Evolutionary conservation across 768 basidiomycete genomes (phyloP).

Genomic region (Trametes punicea): DNA sequence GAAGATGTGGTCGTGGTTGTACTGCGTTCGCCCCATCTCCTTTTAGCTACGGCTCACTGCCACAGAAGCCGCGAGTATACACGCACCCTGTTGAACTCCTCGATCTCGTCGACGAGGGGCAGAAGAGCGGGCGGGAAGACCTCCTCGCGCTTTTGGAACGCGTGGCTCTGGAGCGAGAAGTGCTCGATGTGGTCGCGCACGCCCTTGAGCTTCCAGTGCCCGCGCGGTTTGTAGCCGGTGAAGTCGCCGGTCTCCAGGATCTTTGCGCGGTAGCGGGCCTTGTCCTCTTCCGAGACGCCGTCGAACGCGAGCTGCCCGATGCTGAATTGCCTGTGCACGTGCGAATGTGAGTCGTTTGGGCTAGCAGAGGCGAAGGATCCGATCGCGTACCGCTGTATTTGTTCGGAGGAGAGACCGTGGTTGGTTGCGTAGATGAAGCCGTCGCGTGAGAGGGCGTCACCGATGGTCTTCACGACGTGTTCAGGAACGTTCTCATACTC

Average conservation of each 20-base stretch:
- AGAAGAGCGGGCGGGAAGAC: slow-evolving; percentile 8
- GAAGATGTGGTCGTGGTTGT: slow-evolving; percentile 14
- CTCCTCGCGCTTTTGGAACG: neutral
- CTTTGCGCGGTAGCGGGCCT: slow-evolving; percentile 2
- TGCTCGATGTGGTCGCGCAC: slow-evolving; percentile 14
- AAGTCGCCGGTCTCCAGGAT: slow-evolving; percentile 13
- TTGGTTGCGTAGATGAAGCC: slow-evolving; percentile 14
- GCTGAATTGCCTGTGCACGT: slow-evolving; percentile 6
- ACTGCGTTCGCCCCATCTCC: neutral
- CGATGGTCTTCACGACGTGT: slow-evolving; percentile 9
- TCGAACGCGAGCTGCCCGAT: slow-evolving; percentile 10
- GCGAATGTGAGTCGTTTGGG: neutral
- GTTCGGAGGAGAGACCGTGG: slow-evolving; percentile 12
- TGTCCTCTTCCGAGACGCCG: slow-evolving; percentile 12
- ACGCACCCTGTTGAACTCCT: slow-evolving; percentile 10
- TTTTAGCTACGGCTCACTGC: neutral
- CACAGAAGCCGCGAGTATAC: too few species aligned
- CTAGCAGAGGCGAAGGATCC: neutral
- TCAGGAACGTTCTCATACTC: slow-evolving; percentile 7
- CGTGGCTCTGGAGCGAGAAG: slow-evolving; percentile 12
- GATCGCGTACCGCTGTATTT: neutral
- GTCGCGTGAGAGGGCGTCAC: slow-evolving; percentile 10
- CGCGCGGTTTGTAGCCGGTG: slow-evolving; percentile 12
- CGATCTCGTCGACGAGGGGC: slow-evolving; percentile 13
- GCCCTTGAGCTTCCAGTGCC: slow-evolving; percentile 16